Conservation (phyloP, 306 rosid genomes). For the Cicer yamashitae region DNA sequence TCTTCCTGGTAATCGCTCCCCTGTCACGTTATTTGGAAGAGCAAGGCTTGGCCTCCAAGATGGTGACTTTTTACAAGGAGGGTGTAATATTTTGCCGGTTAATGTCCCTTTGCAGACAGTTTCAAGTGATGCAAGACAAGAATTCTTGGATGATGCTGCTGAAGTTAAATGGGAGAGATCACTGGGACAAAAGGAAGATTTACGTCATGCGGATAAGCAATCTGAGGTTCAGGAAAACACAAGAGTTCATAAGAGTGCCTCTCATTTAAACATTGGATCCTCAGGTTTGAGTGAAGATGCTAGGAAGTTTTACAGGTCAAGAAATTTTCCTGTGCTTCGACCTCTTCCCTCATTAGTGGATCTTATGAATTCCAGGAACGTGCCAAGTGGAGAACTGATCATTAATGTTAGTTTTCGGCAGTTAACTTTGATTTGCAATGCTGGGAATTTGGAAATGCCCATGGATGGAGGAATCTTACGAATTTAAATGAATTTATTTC, state of each 20-base stretch:
- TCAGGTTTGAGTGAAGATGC: conserved; percentile 57
- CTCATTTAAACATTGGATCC: conserved; percentile 54
- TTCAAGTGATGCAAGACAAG: conserved; percentile 39
- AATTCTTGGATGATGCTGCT: conserved; percentile 35
- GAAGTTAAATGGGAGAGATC: conserved; percentile 46
- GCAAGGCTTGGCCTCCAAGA: conserved; percentile 67
- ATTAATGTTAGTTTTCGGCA: conserved; percentile 1
- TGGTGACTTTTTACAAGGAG: conserved; percentile 46
- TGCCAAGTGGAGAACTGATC: conserved; percentile 56
- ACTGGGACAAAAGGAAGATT: conserved; percentile 33
- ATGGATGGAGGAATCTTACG: conserved; percentile 18
- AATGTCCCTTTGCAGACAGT: conserved; percentile 44
- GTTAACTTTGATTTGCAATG: conserved; percentile 20
- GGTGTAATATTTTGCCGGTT: conserved; percentile 35
- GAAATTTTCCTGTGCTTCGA: conserved; percentile 72
- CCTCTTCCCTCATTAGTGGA: conserved; percentile 77
- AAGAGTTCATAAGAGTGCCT: conserved; percentile 40
- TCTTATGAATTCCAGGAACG: conserved; percentile 65
- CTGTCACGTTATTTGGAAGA: conserved; percentile 78
- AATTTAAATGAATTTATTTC: conserved; percentile 32
- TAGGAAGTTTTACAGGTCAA: conserved; percentile 68
- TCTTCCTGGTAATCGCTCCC: conserved; percentile 52
- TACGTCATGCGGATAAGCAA: conserved; percentile 35
- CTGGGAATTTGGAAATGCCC: not conserved
- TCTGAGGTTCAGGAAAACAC: conserved; percentile 47